Evolutionary conservation across 108 stramenopile genomes (phyloP).

Genomic region (Skeletonema grethae): DNA sequence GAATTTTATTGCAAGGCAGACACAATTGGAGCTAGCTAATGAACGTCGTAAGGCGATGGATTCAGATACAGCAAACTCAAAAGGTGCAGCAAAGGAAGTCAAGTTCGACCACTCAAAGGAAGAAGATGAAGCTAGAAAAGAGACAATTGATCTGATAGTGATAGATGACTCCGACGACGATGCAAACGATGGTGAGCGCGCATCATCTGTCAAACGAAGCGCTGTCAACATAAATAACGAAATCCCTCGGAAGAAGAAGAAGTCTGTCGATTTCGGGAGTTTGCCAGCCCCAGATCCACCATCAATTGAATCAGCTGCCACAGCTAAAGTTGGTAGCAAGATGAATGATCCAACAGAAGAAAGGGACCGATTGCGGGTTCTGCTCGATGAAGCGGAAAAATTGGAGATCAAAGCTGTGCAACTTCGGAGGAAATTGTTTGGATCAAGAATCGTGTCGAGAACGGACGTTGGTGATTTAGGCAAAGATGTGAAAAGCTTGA

Average conservation of each 20-base stretch:
- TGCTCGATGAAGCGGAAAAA: slow-evolving; percentile 58
- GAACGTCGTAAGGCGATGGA: neutral
- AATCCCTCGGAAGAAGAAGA: slow-evolving; percentile 24
- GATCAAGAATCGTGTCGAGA: slow-evolving; percentile 82
- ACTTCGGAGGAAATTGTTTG: slow-evolving; percentile 75
- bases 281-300: slow-evolving; percentile 10
- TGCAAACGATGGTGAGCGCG: neutral
- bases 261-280: slow-evolving; percentile 10
- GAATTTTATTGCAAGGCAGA: slow-evolving; percentile 16
- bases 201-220: slow-evolving; percentile 1
- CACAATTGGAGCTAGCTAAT: slow-evolving; percentile 20
- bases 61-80: neutral
- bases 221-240: neutral
- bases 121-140: slow-evolving; percentile 6
- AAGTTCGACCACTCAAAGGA: slow-evolving; percentile 5
- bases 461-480: slow-evolving; percentile 89
- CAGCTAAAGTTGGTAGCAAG: slow-evolving; percentile 23
- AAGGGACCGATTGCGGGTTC: slow-evolving; percentile 49
- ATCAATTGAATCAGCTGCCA: neutral
- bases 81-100: slow-evolving; percentile 1
- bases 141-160: slow-evolving; percentile 1
- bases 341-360: slow-evolving; percentile 43
- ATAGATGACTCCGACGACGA: slow-evolving; percentile 8
- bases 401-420: slow-evolving; percentile 65
- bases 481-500: slow-evolving; percentile 80